Evolutionary conservation across 202 grass and related monocot genomes (phyloP).

Genomic region (Setaria italica): DNA sequence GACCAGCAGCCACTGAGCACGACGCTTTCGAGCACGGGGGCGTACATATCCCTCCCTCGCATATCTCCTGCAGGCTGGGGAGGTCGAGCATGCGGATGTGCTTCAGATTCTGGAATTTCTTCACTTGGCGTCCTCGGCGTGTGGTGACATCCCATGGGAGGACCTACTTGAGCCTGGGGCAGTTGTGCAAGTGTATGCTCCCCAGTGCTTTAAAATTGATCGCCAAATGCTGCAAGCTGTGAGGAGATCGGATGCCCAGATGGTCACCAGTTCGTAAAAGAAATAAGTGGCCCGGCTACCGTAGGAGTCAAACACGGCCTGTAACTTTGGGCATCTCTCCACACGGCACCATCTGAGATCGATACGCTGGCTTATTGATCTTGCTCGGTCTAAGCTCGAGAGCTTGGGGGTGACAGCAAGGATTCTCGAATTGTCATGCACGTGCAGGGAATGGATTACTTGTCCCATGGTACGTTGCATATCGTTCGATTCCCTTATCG

Average conservation of each 20-base stretch:
- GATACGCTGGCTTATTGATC: rapidly evolving
- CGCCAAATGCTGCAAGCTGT: background rate
- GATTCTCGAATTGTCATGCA: conserved; percentile 39
- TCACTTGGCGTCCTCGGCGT: background rate
- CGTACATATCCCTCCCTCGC: background rate
- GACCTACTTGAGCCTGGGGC: background rate
- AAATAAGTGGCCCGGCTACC: rapidly evolving
- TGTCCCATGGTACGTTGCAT: background rate
- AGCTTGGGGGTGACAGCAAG: background rate
- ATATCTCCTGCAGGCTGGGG: conserved; percentile 5
- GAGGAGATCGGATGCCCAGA: background rate
- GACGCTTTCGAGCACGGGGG: conserved; percentile 20
- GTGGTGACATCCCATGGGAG: background rate
- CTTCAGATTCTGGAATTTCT: conserved; percentile 5
- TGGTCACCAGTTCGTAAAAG: rapidly evolving
- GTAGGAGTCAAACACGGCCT: background rate
- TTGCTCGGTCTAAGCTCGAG: no score
- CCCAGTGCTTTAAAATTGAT: background rate
- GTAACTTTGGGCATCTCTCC: background rate
- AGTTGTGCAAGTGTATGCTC: conserved; percentile 2
- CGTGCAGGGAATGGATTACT: background rate
- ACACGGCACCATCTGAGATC: background rate
- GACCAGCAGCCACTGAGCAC: conserved; percentile 6
- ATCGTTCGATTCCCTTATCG: rapidly evolving
- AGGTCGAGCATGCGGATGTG: conserved; percentile 26